Percentiles rank a stretch among this genome's conserved stretches.
Evolutionary conservation across 2,329 filamentous ascomycete genomes (phyloP).

Genomic region (Myrmaecium sp.): DNA sequence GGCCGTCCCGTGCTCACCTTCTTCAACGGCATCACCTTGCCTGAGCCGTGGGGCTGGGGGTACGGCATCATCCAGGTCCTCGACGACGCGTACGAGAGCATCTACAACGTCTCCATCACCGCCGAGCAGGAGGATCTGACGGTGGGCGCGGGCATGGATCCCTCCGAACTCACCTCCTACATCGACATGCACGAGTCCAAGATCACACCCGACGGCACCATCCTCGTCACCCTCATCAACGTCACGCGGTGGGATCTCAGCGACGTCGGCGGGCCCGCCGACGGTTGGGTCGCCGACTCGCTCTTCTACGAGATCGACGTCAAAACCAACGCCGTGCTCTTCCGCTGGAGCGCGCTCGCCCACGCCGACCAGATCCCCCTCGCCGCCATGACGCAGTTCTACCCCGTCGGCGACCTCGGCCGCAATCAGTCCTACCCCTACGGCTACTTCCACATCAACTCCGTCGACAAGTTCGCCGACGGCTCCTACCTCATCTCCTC

Average conservation of each 20-base stretch:
- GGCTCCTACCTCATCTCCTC: slow-evolving; percentile 14
- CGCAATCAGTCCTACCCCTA: slow-evolving; percentile 8
- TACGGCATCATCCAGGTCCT: slow-evolving; percentile 35
- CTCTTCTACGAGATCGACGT: slow-evolving; percentile 26
- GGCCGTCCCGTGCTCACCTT: no score
- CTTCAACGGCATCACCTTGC: no score
- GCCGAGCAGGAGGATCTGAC: slow-evolving; percentile 18
- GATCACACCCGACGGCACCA: slow-evolving; percentile 26
- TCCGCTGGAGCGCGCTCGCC: slow-evolving; percentile 42
- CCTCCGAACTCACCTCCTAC: slow-evolving; percentile 19
- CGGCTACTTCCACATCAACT: slow-evolving; percentile 26
- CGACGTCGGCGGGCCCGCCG: slow-evolving; percentile 14
- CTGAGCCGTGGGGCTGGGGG: no score
- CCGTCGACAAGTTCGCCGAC: slow-evolving; percentile 21
- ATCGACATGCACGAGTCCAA: slow-evolving; percentile 38
- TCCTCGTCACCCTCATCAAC: slow-evolving; percentile 23
- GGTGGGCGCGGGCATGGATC: no score
- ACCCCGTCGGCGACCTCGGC: slow-evolving; percentile 20
- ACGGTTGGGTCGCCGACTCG: slow-evolving; percentile 24
- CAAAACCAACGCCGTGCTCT: slow-evolving; percentile 28
- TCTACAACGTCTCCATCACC: slow-evolving; percentile 25
- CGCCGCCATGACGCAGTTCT: slow-evolving; percentile 3
- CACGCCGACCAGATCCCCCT: slow-evolving; percentile 13
- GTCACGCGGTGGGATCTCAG: slow-evolving; percentile 21
- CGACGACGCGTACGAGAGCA: slow-evolving; percentile 31